Evolutionary conservation across 441 rosid species (phyloP).

Genomic region (Corymbia citriodora): DNA sequence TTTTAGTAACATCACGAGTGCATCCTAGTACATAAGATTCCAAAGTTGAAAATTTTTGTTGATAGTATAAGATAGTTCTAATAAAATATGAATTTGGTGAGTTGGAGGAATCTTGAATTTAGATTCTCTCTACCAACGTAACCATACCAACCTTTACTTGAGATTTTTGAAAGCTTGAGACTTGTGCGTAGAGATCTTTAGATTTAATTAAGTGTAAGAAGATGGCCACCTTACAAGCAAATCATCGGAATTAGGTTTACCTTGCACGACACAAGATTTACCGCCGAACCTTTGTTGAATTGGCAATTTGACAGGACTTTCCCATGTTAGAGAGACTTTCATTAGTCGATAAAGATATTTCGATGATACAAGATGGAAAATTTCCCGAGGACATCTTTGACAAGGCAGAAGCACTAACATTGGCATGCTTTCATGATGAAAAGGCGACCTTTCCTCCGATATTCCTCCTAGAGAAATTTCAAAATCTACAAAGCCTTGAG

Average conservation of each 20-base stretch:
- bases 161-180: background rate
- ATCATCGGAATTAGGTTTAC: too few relatives aligned
- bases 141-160: background rate
- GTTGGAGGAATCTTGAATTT: too few relatives aligned
- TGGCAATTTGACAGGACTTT: background rate
- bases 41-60: too few relatives aligned
- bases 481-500: too few relatives aligned
- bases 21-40: background rate
- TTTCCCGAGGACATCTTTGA: background rate
- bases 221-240: background rate
- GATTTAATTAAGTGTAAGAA: background rate
- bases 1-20: background rate
- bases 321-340: background rate
- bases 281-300: background rate
- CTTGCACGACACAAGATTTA: background rate
- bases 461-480: too few relatives aligned
- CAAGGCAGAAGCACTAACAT: background rate
- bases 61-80: too few relatives aligned
- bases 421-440: background rate
- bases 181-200: background rate
- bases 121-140: background rate
- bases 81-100: too few relatives aligned
- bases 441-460: fast-evolving
- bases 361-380: background rate
- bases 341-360: too few relatives aligned